phyloP scores from a whole-genome alignment of 805 yeast genomes.

The Priceomyces castillae region DNA sequence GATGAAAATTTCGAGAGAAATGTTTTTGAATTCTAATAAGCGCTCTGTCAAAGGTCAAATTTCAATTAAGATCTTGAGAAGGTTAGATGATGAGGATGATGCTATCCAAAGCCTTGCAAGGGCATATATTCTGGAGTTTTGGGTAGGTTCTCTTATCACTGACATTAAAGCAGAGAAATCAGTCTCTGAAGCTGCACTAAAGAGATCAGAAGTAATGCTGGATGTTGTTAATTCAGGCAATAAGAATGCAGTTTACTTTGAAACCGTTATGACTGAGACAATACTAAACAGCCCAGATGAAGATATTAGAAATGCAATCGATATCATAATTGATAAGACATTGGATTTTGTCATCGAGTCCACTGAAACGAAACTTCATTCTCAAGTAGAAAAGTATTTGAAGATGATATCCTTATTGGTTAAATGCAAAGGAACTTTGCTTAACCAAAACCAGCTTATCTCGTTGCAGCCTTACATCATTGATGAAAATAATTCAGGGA shows the following conservation, averaged over 20 bases:
- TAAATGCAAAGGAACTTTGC: slow-evolving; percentile 48
- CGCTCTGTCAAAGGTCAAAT: slow-evolving; percentile 37
- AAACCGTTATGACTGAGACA: slow-evolving; percentile 44
- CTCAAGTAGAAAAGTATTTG: slow-evolving; percentile 34
- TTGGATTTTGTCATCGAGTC: slow-evolving; percentile 35
- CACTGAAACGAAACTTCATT: slow-evolving; percentile 23
- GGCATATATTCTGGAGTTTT: slow-evolving; percentile 23
- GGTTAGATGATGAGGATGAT: slow-evolving; percentile 72
- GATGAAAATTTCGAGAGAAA: slow-evolving; percentile 46
- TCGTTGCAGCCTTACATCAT: slow-evolving; percentile 64
- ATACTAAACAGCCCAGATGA: slow-evolving; percentile 31
- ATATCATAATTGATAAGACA: slow-evolving; percentile 30
- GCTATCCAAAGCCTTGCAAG: slow-evolving; percentile 39
- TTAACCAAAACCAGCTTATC: slow-evolving; percentile 64
- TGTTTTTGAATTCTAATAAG: slow-evolving; percentile 41
- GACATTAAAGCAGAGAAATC: slow-evolving; percentile 4
- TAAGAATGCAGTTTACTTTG: slow-evolving; percentile 41
- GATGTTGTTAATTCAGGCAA: slow-evolving; percentile 36
- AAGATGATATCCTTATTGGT: slow-evolving; percentile 57
- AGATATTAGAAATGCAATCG: slow-evolving; percentile 18
- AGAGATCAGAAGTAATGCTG: slow-evolving; percentile 31
- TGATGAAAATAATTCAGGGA: slow-evolving; percentile 43
- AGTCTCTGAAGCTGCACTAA: background rate
- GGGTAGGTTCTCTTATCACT: slow-evolving; percentile 15
- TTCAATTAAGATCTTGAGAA: slow-evolving; percentile 49